Conservation (phyloP, 495 filamentous ascomycete species). For the Stereocaulon alpinum region DNA sequence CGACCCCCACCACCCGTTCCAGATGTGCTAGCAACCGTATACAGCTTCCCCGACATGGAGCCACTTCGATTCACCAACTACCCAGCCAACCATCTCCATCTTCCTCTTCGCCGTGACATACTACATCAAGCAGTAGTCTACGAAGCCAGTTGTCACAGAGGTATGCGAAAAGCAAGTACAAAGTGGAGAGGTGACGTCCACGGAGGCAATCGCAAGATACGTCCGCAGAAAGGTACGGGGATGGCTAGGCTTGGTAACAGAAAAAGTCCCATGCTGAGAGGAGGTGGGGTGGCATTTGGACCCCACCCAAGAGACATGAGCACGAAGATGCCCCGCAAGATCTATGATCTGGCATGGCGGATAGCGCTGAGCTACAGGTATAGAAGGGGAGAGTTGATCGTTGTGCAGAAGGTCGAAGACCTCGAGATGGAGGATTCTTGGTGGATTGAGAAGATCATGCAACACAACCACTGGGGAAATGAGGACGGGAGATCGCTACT, state of each 20-base stretch:
- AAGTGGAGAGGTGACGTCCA: constrained; percentile 79
- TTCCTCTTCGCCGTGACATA: constrained; percentile 83
- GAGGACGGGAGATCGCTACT: constrained; percentile 63
- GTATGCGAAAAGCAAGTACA: constrained; percentile 67
- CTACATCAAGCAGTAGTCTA: constrained; percentile 86
- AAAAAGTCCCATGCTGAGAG: constrained; percentile 71
- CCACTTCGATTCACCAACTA: constrained; percentile 70
- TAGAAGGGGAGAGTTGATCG: constrained; percentile 70
- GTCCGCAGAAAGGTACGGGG: constrained; percentile 78
- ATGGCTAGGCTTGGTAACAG: constrained; percentile 66
- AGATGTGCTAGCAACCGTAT: constrained; percentile 67
- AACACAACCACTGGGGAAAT: constrained; percentile 60
- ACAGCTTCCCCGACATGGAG: constrained; percentile 84
- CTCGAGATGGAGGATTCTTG: constrained; percentile 45
- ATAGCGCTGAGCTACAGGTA: constrained; percentile 90
- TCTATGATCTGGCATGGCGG: constrained; percentile 94
- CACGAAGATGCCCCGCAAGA: constrained; percentile 70
- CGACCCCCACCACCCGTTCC: constrained; percentile 34
- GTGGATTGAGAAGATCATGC: constrained; percentile 54
- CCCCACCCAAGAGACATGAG: constrained; percentile 84
- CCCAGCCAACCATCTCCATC: constrained; percentile 65
- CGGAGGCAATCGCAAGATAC: constrained; percentile 67
- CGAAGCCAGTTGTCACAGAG: constrained; percentile 81
- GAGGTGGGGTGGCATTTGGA: constrained; percentile 79
- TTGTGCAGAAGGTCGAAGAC: constrained; percentile 64